phyloP scores from a whole-genome alignment of 169 alveolate species.

The Perkinsus olseni region DNA sequence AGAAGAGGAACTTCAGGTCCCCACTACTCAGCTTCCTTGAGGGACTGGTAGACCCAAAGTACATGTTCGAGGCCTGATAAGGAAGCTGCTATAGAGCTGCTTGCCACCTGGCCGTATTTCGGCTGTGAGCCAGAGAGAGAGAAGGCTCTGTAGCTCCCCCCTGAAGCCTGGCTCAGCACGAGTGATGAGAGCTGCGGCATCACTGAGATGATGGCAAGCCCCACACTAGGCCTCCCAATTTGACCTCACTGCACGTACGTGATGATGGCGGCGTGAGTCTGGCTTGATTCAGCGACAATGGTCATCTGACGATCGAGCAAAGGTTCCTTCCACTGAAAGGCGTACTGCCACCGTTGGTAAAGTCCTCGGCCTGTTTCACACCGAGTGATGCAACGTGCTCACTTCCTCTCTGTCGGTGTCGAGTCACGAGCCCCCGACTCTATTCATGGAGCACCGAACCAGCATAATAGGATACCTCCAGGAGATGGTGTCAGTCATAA shows the following conservation, averaged over 20 bases:
- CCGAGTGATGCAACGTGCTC: neutral
- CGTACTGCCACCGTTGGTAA: neutral
- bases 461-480: too few relatives aligned
- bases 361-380: neutral
- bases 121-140: too few relatives aligned
- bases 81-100: too few relatives aligned
- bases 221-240: neutral
- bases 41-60: too few relatives aligned
- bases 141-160: constrained; percentile 9
- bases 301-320: constrained; percentile 14
- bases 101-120: too few relatives aligned
- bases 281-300: constrained; percentile 5
- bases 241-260: neutral
- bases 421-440: too few relatives aligned
- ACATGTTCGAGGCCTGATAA: too few relatives aligned
- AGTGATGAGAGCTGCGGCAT: constrained; percentile 11
- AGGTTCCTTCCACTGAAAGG: constrained; percentile 8
- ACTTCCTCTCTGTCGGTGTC: too few relatives aligned
- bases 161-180: constrained; percentile 10
- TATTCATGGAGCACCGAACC: too few relatives aligned
- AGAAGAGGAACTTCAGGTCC: too few relatives aligned
- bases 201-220: neutral
- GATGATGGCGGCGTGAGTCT: constrained; percentile 13
- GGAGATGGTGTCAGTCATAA: too few relatives aligned
- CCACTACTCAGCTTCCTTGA: too few relatives aligned